Conservation (phyloP, 1,284 basidiomycete species). For the Ustilago lituana region DNA sequence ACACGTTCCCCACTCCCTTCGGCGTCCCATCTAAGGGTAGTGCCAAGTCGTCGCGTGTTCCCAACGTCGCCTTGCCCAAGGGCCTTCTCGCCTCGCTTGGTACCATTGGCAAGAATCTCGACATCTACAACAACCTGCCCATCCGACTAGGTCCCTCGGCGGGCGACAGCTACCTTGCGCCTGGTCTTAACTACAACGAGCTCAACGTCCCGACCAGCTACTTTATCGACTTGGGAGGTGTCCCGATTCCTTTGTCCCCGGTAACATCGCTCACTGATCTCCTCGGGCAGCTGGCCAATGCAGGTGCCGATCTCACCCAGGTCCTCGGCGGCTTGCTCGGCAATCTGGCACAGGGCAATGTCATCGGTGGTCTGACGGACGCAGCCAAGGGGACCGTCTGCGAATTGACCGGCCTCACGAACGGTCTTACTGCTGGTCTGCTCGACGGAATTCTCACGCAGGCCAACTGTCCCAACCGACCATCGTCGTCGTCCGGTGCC, state of each 20-base stretch:
- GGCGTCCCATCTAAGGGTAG: constrained; percentile 13
- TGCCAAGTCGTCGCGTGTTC: constrained; percentile 28
- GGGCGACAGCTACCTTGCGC: constrained; percentile 45
- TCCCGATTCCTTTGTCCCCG: constrained; percentile 19
- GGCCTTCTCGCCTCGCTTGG: constrained; percentile 45
- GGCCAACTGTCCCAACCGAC: constrained; percentile 23
- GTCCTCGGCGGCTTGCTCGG: constrained; percentile 8
- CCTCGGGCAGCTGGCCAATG: neutral
- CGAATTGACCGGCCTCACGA: constrained; percentile 8
- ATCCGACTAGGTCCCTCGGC: constrained; percentile 35
- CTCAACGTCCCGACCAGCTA: constrained; percentile 44
- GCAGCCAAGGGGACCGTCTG: constrained; percentile 15
- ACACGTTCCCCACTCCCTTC: constrained; percentile 44
- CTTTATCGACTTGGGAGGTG: constrained; percentile 13
- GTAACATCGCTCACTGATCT: constrained; percentile 13
- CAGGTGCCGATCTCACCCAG: constrained; percentile 6
- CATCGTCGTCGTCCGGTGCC: constrained; percentile 10
- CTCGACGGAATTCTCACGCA: constrained; percentile 16
- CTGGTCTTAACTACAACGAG: constrained; percentile 51
- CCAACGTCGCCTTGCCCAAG: constrained; percentile 47
- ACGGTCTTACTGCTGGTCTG: constrained; percentile 7
- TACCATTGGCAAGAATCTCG: constrained; percentile 46
- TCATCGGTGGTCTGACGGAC: constrained; percentile 15
- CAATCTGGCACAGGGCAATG: constrained; percentile 15
- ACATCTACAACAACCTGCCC: constrained; percentile 47